Evolutionary conservation across 441 rosid species (phyloP), one percentile per base, ranked within the genome.

Genomic region (Mallotus japonicus): DNA sequence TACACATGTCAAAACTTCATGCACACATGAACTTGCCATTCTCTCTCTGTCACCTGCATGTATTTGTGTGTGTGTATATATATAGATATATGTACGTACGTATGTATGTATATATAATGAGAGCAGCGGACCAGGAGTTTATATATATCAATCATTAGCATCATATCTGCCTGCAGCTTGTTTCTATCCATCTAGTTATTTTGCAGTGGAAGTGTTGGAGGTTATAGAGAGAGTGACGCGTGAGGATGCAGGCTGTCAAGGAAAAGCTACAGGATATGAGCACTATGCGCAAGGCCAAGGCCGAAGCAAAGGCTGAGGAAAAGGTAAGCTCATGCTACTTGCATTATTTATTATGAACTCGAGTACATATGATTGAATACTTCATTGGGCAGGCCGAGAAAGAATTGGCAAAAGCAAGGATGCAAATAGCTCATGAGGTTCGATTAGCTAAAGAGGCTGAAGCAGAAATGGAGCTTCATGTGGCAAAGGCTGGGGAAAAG

Each of bases 391-490:
- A 87, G 89, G 85, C 74, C 22, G 84, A 85, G 79, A 84, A 81
- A 79, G 86, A 84, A 0, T 6, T 75, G 24, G 84, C 83, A 14
- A 85, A 82, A 78, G 83, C 86, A 0, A 76, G 84, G 67, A n/a
- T 68, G 71, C 82, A 72, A 5, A 56, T 85, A 13, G 91, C 91
- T 34, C 86, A 81, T 9, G 89, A 87, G 80, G 84, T 83, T 8
- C 80, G 87, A 46, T 13, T 82, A 80, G 87, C 91, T 8, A 81
- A 8, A 68, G 91, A 81, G 70, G 91, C 89, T 5, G 85, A 87
- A 65, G 91, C 86, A 3, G 71, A 78, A 32, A 87, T 84, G 90
- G 83, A 82, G 3, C 42, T 81, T 70, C 90, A 87, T 40, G 87
- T 75, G 11, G 69, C 75, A 14, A 87, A 82, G 76, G 88, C 89